Base-by-base conservation (phyloP, 768 basidiomycete species). In the Obba rivulosa region DNA sequence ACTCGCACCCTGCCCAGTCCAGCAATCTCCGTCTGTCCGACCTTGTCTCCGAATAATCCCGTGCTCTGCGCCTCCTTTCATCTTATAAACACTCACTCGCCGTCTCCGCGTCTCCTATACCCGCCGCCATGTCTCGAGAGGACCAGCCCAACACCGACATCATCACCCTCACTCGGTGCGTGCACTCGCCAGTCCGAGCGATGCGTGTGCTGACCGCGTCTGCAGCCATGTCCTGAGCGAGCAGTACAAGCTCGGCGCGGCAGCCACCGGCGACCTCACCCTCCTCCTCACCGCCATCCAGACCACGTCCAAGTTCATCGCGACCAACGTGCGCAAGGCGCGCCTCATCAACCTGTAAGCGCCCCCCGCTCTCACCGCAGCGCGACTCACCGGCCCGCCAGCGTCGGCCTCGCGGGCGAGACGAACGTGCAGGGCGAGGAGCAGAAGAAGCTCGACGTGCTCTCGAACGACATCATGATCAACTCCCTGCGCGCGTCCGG, bases 391-490 rank as follows among this genome's bases (percentile, higher is more conserved):
- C 49, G 41, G 24, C 36, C 22, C 31, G 14, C 1, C 61, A 95
- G 93, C n/a, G 87, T 99, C 56, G 96, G 96, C 25, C 77, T 95
- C 18, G 96, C 96, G 14, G 96, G 96, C 14, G 92, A 94, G 63
- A 89, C 89, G 22, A 99, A 99, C 63, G 86, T 94, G 8, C 92
- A 94, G 69, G 96, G 96, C 18, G 96, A 98, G 67, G 96, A 98
- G 63, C 96, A 99, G 77, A 99, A 99, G 78, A 99, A 99, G 71
- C 78, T 99, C 45, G 94, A 96, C 62, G 85, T 96, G n/a, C 75
- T 96, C 25, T 88, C 92, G 13, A 97, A 99, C 66, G 94, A 99
- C 66, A 99, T 99, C 77, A 98, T 99, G 96, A 80, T 98, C 60
- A 97, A 97, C 62, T 86, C 94, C 41, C 80, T 99, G 28, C 81